Conservation (phyloP, 148 eudicot genomes). For the Selenicereus undatus region DNA sequence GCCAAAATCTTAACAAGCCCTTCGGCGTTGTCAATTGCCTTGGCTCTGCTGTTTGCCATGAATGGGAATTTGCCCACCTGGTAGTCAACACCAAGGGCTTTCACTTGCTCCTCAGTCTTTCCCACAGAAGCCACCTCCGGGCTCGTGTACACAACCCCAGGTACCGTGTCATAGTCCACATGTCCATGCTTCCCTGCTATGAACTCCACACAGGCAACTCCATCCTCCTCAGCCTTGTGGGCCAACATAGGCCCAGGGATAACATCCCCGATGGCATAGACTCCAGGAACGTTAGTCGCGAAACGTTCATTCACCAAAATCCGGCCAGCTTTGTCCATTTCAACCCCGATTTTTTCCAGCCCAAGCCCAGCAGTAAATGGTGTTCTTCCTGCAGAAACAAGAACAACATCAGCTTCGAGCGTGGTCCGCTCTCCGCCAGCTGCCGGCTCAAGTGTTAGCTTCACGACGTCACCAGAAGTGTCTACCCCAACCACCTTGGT, state of each 20-base stretch:
- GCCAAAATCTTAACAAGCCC: slow-evolving; percentile 89
- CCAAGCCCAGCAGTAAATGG: slow-evolving; percentile 84
- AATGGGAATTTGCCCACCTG: slow-evolving; percentile 91
- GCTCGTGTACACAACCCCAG: slow-evolving; percentile 90
- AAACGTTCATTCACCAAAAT: slow-evolving; percentile 68
- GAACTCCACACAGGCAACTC: slow-evolving; percentile 88
- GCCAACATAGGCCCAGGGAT: slow-evolving; percentile 98
- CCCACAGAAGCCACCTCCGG: slow-evolving; percentile 97
- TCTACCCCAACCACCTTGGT: slow-evolving; percentile 89
- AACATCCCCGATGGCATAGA: slow-evolving; percentile 86
- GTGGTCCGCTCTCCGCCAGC: slow-evolving; percentile 78
- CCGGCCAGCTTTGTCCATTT: slow-evolving; percentile 75
- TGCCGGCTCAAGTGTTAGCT: slow-evolving; percentile 76
- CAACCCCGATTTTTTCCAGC: slow-evolving; percentile 79
- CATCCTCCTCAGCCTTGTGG: slow-evolving; percentile 98
- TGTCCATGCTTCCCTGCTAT: slow-evolving; percentile 94
- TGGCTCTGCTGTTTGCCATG: slow-evolving; percentile 94
- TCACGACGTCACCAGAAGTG: slow-evolving; percentile 52
- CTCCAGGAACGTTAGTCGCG: slow-evolving; percentile 64
- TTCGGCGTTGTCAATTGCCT: slow-evolving; percentile 95
- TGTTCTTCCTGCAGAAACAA: slow-evolving; percentile 81
- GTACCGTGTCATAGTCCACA: slow-evolving; percentile 92
- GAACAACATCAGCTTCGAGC: slow-evolving; percentile 90
- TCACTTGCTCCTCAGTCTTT: slow-evolving; percentile 96
- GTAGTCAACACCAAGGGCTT: slow-evolving; percentile 63